A percentile compares a stretch with the other conserved stretches of the same genome.
These are phyloP conservation scores for Sporothrix mexicana DNA, from an alignment of 2,329 filamentous ascomycete species.

Conservation along the genomic window DNA sequence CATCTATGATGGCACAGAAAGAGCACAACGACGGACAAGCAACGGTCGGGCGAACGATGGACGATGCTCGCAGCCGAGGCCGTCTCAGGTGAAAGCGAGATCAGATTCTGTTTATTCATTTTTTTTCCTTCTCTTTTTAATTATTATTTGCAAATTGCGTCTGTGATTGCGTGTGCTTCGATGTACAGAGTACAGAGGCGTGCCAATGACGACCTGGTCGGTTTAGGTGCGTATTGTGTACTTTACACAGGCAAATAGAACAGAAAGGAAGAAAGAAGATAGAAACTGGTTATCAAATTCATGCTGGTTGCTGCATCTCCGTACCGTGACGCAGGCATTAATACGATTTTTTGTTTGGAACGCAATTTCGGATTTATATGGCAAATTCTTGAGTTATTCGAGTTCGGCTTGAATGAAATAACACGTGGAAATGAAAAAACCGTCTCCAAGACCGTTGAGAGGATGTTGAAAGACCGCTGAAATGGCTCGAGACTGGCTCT, in stretches of 20 bases:
- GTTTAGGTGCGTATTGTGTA: no score
- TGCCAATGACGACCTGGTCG: background rate
- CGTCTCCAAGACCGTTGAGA: no score
- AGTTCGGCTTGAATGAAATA: background rate
- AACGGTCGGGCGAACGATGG: background rate
- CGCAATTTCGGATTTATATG: background rate
- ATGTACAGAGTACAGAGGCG: background rate
- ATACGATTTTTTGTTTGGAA: background rate
- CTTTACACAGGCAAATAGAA: no score
- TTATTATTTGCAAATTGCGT: background rate
- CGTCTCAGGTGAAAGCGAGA: background rate
- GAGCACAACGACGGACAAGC: background rate
- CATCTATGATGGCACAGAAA: conserved; percentile 5
- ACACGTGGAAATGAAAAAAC: background rate
- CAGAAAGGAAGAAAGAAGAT: no score
- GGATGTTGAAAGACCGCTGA: background rate
- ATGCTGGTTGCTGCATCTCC: background rate
- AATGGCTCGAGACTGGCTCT: background rate
- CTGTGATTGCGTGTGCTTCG: conserved; percentile 1
- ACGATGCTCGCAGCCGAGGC: conserved; percentile 17
- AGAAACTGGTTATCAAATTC: no score
- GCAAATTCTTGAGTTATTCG: background rate
- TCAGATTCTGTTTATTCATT: no score
- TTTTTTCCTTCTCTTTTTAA: no score
- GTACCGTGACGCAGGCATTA: background rate